A percentile compares a stretch with the other conserved stretches of the same genome.
Evolutionary conservation across 371 early-diverging fungal species (phyloP).

Genomic region (Mucor piriformis): DNA sequence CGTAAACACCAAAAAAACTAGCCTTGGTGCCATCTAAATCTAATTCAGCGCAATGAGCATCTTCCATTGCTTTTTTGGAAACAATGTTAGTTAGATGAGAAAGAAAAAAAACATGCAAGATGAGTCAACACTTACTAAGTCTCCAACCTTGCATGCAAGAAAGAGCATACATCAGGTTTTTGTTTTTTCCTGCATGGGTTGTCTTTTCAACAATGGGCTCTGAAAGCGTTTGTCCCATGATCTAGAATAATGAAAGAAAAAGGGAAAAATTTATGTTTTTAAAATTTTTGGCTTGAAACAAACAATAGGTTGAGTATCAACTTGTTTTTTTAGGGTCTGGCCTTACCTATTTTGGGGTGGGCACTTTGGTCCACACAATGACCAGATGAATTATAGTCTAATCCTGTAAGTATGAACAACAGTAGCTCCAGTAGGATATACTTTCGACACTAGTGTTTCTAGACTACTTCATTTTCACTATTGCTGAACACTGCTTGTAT

Average conservation of each 20-base stretch:
- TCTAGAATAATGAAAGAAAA: neutral
- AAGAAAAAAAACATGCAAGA: neutral
- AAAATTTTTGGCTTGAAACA: too few species aligned
- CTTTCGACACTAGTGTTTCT: too few species aligned
- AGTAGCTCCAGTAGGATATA: too few species aligned
- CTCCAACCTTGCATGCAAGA: slow-evolving; percentile 98
- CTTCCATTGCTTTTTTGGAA: slow-evolving; percentile 85
- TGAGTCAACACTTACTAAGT: slow-evolving; percentile 67
- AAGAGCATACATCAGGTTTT: slow-evolving; percentile 78
- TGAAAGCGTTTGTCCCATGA: slow-evolving; percentile 96
- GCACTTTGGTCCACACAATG: too few species aligned
- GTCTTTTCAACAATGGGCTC: slow-evolving; percentile 93
- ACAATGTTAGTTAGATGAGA: too few species aligned
- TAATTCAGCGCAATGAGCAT: slow-evolving; percentile 91
- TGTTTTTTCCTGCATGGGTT: slow-evolving; percentile 68
- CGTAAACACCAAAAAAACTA: slow-evolving; percentile 94
- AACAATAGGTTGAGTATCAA: too few species aligned
- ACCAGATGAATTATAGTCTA: too few species aligned
- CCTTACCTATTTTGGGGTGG: too few species aligned
- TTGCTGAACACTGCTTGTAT: too few species aligned
- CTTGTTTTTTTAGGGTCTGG: too few species aligned
- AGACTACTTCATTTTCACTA: too few species aligned
- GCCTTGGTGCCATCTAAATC: slow-evolving; percentile 60
- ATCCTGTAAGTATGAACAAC: too few species aligned
- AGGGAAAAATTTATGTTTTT: neutral